Evolutionary conservation across 2,329 filamentous ascomycete genomes (phyloP), one percentile per base, ranked within the genome.

Genomic region (Aspergillus latus): DNA sequence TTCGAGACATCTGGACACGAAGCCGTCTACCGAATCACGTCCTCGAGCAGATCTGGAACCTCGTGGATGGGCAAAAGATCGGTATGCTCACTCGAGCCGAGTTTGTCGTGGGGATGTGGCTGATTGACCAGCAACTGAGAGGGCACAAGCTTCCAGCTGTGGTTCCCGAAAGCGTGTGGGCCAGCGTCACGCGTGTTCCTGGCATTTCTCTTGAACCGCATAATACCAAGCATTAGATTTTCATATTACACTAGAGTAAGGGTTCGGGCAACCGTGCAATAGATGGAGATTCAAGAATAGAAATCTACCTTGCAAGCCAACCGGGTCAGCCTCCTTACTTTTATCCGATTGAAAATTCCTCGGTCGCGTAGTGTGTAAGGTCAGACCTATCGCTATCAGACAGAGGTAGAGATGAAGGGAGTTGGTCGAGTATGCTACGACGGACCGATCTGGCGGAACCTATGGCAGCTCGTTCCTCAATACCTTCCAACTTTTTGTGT

Each of bases 71-170:
- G 11, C 68, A 71, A 54, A 61, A 63, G 3, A 67, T 70, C 30
- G 73, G 74, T 10, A 66, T 76, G 48, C 60, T 79, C 29, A 70
- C 68, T 15, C 67, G 72, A 53, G 76, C 79, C 49, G 77, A 80
- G 64, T 80, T 80, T 54, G 75, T 80, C 48, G 77, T 80, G 40
- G 78, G 78, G 26, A 73, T 79, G 68, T 80, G 78, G 78, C 64
- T 80, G 54, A 78, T 80, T 52, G 78, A 80, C 63, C 76, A 80
- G 64, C 69, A 72, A 57, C 59, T 80, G 44, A 77, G 75, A 59
- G 78, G 78, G 5, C 72, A 74, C 44, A 80, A 80, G 59, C 65
- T 80, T 39, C 78, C 78, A 2, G 63, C 66, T 9, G 73, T 71
- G 51, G 76, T 80, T 5, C 74, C 75, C 7, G 70, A 76, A 29